Evolutionary conservation across 148 eudicot genomes (phyloP).

Genomic region (Simmondsia chinensis): DNA sequence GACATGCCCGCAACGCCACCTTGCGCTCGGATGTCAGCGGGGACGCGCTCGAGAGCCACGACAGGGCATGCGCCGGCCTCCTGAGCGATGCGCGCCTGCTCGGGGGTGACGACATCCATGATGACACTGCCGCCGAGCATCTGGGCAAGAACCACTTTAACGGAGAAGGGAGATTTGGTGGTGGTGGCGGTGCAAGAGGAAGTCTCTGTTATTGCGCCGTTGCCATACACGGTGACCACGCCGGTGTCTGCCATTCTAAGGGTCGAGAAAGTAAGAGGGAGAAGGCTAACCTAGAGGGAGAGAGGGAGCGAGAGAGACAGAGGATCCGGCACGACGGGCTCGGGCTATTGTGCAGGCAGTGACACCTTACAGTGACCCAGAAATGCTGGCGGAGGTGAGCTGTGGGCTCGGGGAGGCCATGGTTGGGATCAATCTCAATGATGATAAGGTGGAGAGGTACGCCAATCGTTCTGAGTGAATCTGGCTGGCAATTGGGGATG

Average conservation of each 20-base stretch:
- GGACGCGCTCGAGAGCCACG: conserved; percentile 93
- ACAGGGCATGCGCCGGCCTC: conserved; percentile 98
- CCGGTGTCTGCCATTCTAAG: conserved; percentile 38
- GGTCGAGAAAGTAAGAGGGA: no score
- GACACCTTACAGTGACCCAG: conserved; percentile 84
- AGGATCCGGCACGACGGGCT: conserved; percentile 33
- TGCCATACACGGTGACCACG: conserved; percentile 63
- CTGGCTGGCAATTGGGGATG: neutral
- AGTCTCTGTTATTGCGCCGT: conserved; percentile 63
- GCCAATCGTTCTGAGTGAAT: conserved; percentile 55
- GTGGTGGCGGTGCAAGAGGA: no score
- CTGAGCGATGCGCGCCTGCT: conserved; percentile 81
- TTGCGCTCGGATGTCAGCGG: conserved; percentile 90
- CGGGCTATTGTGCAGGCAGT: conserved; percentile 90
- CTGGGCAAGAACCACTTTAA: conserved; percentile 90
- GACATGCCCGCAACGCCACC: conserved; percentile 96
- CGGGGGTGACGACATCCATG: conserved; percentile 92
- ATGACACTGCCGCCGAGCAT: conserved; percentile 97
- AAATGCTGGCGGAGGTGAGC: conserved; percentile 66
- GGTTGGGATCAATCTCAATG: conserved; percentile 78
- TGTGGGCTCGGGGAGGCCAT: conserved; percentile 86
- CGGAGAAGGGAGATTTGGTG: conserved; percentile 76
- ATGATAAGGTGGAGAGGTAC: conserved; percentile 69
- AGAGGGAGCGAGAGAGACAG: neutral
- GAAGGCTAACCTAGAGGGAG: no score